Percentiles rank a stretch among this genome's conserved stretches.
Conservation (phyloP, 2,329 filamentous ascomycete species). For the Pseudogymnoascus destructans region DNA sequence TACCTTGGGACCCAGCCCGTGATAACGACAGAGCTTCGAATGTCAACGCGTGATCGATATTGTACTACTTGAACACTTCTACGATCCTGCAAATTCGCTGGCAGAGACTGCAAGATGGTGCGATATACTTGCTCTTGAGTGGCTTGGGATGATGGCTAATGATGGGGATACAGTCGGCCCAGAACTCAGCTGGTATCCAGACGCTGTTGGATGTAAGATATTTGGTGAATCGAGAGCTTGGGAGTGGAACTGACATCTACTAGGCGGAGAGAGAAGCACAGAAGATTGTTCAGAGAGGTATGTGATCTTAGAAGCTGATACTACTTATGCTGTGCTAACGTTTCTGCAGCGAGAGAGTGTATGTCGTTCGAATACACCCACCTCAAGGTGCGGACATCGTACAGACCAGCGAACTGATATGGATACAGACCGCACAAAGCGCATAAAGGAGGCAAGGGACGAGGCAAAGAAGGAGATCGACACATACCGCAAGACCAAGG, state of each 20-base stretch:
- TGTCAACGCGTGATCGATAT: conserved; percentile 14
- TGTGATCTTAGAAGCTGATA: conserved; percentile 18
- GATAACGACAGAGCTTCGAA: conserved; percentile 8
- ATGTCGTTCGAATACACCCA: conserved; percentile 27
- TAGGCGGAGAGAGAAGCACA: conserved; percentile 96
- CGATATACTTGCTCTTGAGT: not conserved
- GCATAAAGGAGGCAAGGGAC: conserved; percentile 88
- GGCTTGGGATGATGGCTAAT: not conserved
- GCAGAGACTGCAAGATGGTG: conserved; percentile 6
- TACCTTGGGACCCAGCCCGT: conserved; percentile 9
- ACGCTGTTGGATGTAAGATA: conserved; percentile 87
- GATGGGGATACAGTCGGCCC: conserved; percentile 58
- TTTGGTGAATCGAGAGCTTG: conserved; percentile 1
- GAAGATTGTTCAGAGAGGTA: conserved; percentile 97
- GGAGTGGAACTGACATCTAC: conserved; percentile 27
- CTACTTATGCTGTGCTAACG: conserved; percentile 22
- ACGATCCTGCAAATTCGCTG: conserved; percentile 11
- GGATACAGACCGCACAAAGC: conserved; percentile 72
- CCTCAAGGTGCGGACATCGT: not conserved
- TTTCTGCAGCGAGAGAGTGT: conserved; percentile 70
- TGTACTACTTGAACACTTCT: conserved; percentile 13
- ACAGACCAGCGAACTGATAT: not conserved
- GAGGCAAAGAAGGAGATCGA: conserved; percentile 98
- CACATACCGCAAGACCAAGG: conserved; percentile 78
- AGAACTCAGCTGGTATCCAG: conserved; percentile 97